Percentiles rank a stretch among this genome's conserved stretches.
Evolutionary conservation across 2,329 filamentous ascomycete species (phyloP).

Genomic region (Fusarium pseudonygamai): DNA sequence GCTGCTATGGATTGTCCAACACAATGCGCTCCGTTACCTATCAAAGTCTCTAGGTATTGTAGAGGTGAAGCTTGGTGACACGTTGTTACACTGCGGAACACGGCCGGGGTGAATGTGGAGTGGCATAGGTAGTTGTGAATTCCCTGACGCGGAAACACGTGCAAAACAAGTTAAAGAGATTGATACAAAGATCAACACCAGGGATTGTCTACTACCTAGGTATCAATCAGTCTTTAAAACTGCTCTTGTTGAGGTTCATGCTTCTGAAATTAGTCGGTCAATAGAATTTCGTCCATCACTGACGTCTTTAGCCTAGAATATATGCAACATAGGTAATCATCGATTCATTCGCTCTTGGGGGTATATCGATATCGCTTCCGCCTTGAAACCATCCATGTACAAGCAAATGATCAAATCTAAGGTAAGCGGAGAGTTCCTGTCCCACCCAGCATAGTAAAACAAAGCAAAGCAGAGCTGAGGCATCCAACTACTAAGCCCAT

Average conservation of each 20-base stretch:
- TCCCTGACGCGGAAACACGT: constrained; percentile 38
- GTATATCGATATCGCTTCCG: constrained; percentile 27
- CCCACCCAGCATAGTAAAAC: constrained; percentile 9
- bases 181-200: background rate
- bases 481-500: background rate
- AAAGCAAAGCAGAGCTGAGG: background rate
- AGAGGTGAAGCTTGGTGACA: constrained; percentile 33
- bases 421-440: constrained; percentile 17
- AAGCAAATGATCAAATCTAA: constrained; percentile 19
- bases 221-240: background rate
- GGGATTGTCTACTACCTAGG: background rate
- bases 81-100: constrained; percentile 33
- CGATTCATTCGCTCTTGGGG: constrained; percentile 22
- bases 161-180: background rate
- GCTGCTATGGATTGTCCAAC: background rate
- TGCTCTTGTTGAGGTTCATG: background rate
- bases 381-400: constrained; percentile 8
- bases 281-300: background rate
- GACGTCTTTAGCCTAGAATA: background rate
- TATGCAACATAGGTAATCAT: background rate
- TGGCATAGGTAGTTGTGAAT: background rate
- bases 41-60: background rate
- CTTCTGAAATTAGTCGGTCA: background rate
- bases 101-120: constrained; percentile 25
- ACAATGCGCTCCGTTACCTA: background rate